These are phyloP conservation scores for Kwoniella shandongensis DNA, from an alignment of 768 basidiomycete genomes.

Conservation along the genomic window DNA sequence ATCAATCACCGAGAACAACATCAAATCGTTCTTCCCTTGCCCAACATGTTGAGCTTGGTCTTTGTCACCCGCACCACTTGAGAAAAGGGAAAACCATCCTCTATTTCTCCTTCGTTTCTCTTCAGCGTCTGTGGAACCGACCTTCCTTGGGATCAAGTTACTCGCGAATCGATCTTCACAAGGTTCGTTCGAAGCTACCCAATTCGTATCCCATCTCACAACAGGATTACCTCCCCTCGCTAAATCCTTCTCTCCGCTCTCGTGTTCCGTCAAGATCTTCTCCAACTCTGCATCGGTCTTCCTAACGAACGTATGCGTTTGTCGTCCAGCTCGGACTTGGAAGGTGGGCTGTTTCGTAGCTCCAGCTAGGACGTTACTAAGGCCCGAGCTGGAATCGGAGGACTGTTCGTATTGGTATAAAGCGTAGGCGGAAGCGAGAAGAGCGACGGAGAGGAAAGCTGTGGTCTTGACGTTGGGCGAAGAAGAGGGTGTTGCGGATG, in stretches of 20 bases:
- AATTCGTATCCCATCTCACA: conserved; percentile 66
- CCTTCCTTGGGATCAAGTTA: conserved; percentile 66
- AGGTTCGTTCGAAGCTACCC: conserved; percentile 79
- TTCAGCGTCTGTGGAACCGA: conserved; percentile 46
- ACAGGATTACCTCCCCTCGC: conserved; percentile 40
- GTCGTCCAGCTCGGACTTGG: conserved; percentile 9
- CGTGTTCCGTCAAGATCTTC: conserved; percentile 32
- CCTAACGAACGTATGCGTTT: conserved; percentile 26
- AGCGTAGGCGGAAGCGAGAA: conserved; percentile 23
- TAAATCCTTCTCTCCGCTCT: conserved; percentile 10
- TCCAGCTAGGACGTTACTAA: background rate
- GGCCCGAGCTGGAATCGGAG: background rate
- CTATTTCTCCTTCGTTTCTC: background rate
- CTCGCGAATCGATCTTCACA: conserved; percentile 84
- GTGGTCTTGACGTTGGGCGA: conserved; percentile 6
- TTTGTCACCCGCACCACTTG: background rate
- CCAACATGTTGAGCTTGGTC: conserved; percentile 47
- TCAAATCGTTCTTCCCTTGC: conserved; percentile 61
- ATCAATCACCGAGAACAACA: conserved; percentile 78
- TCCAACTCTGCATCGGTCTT: conserved; percentile 29
- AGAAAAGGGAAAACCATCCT: conserved; percentile 1
- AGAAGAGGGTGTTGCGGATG: background rate
- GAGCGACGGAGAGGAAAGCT: conserved; percentile 17
- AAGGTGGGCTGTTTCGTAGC: conserved; percentile 24
- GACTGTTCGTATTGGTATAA: conserved; percentile 28